These are phyloP conservation scores for Tolypocladium capitatum DNA, from an alignment of 2,329 filamentous ascomycete genomes.

Conservation along the genomic window DNA sequence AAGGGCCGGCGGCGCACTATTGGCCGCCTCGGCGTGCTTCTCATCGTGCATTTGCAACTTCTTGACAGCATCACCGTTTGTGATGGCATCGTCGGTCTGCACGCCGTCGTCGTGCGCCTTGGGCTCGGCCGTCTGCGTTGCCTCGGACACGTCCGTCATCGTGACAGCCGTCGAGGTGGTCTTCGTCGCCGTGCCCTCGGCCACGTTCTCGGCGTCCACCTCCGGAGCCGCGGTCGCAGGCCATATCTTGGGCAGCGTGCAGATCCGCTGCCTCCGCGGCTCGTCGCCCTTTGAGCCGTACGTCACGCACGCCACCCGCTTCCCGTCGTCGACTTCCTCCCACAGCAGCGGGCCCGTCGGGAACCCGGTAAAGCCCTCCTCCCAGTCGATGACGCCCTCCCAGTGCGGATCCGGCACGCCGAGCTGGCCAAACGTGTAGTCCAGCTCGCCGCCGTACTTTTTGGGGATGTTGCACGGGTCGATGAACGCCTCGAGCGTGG, in stretches of 20 bases:
- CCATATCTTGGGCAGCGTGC: constrained; percentile 34
- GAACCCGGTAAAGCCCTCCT: constrained; percentile 37
- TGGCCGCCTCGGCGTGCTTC: constrained; percentile 4
- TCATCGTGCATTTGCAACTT: constrained; percentile 18
- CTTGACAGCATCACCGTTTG: constrained; percentile 16
- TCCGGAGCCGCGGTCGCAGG: constrained; percentile 1
- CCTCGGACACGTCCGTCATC: constrained; percentile 8
- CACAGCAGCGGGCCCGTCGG: constrained; percentile 45
- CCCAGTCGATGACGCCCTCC: constrained; percentile 36
- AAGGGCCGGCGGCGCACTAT: not conserved
- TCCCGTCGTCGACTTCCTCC: constrained; percentile 31
- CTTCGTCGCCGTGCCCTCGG: constrained; percentile 1
- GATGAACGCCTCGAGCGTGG: constrained; percentile 70
- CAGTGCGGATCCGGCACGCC: constrained; percentile 56
- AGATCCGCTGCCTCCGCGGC: constrained; percentile 33
- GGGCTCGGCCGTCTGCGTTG: constrained; percentile 13
- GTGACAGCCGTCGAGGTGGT: constrained; percentile 1
- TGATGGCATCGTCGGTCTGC: constrained; percentile 14
- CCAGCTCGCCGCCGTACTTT: constrained; percentile 75
- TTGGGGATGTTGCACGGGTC: constrained; percentile 74
- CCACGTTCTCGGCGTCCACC: constrained; percentile 3
- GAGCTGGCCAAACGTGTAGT: constrained; percentile 67
- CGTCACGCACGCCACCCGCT: constrained; percentile 37
- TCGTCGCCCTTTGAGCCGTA: constrained; percentile 34
- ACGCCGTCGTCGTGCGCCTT: constrained; percentile 11